phyloP scores from a whole-genome alignment of 306 rosid genomes.

The Trifolium repens region DNA sequence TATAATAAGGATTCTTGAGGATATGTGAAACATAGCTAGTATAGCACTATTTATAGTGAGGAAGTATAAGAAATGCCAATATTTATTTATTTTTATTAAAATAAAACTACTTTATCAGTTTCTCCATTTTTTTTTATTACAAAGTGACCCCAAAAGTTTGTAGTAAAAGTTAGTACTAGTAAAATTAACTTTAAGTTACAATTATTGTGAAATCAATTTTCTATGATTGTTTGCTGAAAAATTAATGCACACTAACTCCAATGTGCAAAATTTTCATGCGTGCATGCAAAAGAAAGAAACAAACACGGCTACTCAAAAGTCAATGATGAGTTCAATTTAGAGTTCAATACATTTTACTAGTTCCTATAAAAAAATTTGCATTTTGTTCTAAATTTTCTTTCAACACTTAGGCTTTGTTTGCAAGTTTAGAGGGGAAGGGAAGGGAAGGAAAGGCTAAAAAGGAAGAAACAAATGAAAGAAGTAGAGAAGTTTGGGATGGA shows the following conservation, averaged over 20 bases:
- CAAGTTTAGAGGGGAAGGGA: too few species aligned
- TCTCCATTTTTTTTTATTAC: not conserved
- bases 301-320: not conserved
- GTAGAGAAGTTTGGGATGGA: too few species aligned
- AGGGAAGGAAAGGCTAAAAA: too few species aligned
- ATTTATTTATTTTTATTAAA: not conserved
- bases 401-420: too few species aligned
- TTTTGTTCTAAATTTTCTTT: too few species aligned
- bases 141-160: not conserved
- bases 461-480: too few species aligned
- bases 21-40: not conserved
- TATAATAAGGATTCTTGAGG: not conserved
- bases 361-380: too few species aligned
- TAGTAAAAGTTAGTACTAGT: not conserved
- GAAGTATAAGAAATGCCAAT: not conserved
- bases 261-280: conserved; percentile 7
- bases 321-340: not conserved
- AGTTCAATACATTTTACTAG: too few species aligned
- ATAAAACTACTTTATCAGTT: not conserved
- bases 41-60: conserved; percentile 34
- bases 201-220: too few species aligned
- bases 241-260: not conserved
- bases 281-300: conserved; percentile 18
- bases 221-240: too few species aligned
- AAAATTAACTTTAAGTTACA: too few species aligned